Base-by-base conservation (phyloP, 371 early-diverging fungal species). In the Mucor velutinosus region DNA sequence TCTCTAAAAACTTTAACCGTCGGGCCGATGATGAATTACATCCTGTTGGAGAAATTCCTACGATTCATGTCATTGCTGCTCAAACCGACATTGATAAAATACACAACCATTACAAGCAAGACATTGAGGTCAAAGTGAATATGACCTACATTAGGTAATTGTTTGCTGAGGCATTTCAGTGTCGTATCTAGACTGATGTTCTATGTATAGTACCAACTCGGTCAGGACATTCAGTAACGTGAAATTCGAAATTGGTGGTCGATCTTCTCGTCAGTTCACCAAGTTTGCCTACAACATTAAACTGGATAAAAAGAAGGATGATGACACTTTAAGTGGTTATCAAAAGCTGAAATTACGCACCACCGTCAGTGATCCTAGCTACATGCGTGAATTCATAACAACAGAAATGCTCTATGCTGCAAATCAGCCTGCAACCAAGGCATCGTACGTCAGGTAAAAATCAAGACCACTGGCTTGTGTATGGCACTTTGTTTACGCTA, bases 381-480 rank as follows among this genome's bases (percentile, higher is more conserved):
- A 79, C 62, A 78, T 83, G 51, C 79, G 81, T 19, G 84, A 83
- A 37, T 81, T 76, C 51, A 12, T 83, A 32, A 59, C 76, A 27
- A 56, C 74, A 19, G 76, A 81, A 39, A 69, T 71, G 60, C 25
- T 60, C 1, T 29, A 63, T 32, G 66, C 73, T 30, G 70, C 66
- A 19, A 67, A 67, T 29, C 64, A 73, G 27, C 76, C 76, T 41
- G 59, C 68, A 19, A 63, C 70, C 21, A 59, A 65, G 37, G 60
- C 65, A 7, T 76, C 76, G 19, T 73, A 64, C 58, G 66, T 73
- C 23, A 64, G 76, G 76, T 76, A 73, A 17, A 17, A 12, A 21
- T 29, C 43, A 7, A 29, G 17, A 32, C 11, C 37, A 27, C 37
- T 58, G 33, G 25, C 33, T 59, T 10, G 35, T 43, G 43, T 17